Evolutionary conservation across 1,284 basidiomycete genomes (phyloP).

Genomic region (Fistulinella cinereoalba): DNA sequence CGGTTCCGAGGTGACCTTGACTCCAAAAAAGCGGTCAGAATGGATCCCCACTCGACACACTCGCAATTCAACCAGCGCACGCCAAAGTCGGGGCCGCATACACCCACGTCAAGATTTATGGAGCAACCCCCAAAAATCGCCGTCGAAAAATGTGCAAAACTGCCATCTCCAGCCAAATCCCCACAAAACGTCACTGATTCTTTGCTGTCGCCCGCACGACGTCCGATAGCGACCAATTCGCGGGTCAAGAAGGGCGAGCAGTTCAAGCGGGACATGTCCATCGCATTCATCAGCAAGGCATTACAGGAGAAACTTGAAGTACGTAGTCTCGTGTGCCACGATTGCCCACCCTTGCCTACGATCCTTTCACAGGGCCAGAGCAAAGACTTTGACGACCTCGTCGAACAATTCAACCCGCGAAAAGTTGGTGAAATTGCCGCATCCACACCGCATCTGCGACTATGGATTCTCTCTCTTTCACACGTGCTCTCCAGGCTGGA

Average conservation of each 20-base stretch:
- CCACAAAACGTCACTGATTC: slow-evolving; percentile 24
- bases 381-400: slow-evolving; percentile 68
- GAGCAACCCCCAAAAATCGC: slow-evolving; percentile 42
- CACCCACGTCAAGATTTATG: slow-evolving; percentile 44
- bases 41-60: slow-evolving; percentile 73
- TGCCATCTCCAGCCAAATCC: slow-evolving; percentile 31
- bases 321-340: slow-evolving; percentile 23
- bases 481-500: slow-evolving; percentile 82
- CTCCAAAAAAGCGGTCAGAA: slow-evolving; percentile 25
- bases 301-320: slow-evolving; percentile 73
- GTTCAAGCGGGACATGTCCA: slow-evolving; percentile 78
- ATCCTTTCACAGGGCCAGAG: slow-evolving; percentile 51
- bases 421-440: slow-evolving; percentile 35
- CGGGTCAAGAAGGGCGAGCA: slow-evolving; percentile 74
- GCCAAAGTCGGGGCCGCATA: slow-evolving; percentile 61
- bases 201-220: slow-evolving; percentile 39
- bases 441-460: slow-evolving; percentile 59
- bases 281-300: slow-evolving; percentile 81
- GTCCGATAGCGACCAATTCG: slow-evolving; percentile 74
- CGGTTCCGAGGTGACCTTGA: neutral
- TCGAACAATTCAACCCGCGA: slow-evolving; percentile 66
- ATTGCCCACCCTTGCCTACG: slow-evolving; percentile 1
- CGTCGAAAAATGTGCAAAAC: slow-evolving; percentile 44
- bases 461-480: slow-evolving; percentile 73
- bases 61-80: slow-evolving; percentile 70